Conservation (phyloP, 192 early-diverging fungal genomes). For the Umbelopsis isabellina region DNA sequence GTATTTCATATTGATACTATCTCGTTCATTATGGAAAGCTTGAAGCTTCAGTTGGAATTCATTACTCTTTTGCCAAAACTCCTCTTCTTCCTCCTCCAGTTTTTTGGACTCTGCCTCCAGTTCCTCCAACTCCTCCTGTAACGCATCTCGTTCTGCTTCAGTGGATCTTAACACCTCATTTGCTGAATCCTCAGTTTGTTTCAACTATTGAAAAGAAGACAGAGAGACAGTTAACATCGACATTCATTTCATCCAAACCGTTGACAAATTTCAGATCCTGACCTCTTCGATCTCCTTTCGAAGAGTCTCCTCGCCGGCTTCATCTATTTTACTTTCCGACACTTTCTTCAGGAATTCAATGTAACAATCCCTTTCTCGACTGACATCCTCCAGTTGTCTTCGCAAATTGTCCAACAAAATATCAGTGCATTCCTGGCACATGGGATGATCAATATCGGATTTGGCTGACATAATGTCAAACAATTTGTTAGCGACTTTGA, state of each 20-base stretch:
- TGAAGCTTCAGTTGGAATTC: conserved; percentile 65
- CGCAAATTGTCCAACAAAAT: conserved; percentile 72
- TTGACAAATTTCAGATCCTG: conserved; percentile 7
- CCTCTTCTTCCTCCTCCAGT: conserved; percentile 63
- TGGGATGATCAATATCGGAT: conserved; percentile 76
- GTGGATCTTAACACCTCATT: conserved; percentile 54
- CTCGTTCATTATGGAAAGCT: conserved; percentile 72
- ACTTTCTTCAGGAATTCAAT: conserved; percentile 68
- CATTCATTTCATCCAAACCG: background rate
- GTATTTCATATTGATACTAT: conserved; percentile 77
- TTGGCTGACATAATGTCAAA: conserved; percentile 80
- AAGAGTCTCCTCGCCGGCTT: conserved; percentile 53
- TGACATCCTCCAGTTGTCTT: conserved; percentile 67
- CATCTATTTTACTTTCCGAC: conserved; percentile 50
- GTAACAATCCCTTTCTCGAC: conserved; percentile 77
- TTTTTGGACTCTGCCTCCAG: conserved; percentile 58
- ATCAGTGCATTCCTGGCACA: conserved; percentile 93
- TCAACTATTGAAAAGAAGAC: conserved; percentile 25
- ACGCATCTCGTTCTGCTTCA: conserved; percentile 46
- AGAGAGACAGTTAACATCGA: background rate
- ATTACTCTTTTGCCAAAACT: conserved; percentile 79
- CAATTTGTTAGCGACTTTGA: conserved; percentile 67
- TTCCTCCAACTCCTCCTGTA: conserved; percentile 48
- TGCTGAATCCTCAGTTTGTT: conserved; percentile 39
- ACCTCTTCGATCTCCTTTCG: conserved; percentile 56